phyloP scores from a whole-genome alignment of 495 filamentous ascomycete genomes.

The Lophiostoma macrostomum region DNA sequence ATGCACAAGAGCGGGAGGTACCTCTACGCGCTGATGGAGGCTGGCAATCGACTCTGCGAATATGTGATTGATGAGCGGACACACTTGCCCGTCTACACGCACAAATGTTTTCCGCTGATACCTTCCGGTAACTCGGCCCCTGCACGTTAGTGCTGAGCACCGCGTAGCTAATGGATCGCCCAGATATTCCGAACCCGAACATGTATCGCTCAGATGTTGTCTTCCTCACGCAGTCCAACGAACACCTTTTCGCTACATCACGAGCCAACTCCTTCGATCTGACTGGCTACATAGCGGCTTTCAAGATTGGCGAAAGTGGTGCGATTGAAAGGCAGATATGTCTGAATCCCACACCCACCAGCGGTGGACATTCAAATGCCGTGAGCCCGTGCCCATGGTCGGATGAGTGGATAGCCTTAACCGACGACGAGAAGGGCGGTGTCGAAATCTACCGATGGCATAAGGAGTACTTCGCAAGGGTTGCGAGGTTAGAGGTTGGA shows the following conservation, averaged over 20 bases:
- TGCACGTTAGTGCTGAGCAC: slow-evolving; percentile 14
- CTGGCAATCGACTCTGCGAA: slow-evolving; percentile 72
- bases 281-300: slow-evolving; percentile 77
- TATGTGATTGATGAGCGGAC: slow-evolving; percentile 75
- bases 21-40: slow-evolving; percentile 82
- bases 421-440: slow-evolving; percentile 79
- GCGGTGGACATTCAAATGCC: slow-evolving; percentile 80
- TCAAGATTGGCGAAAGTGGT: slow-evolving; percentile 65
- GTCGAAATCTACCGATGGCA: slow-evolving; percentile 83
- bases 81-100: slow-evolving; percentile 77
- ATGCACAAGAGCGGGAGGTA: slow-evolving; percentile 73
- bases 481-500: slow-evolving; percentile 68
- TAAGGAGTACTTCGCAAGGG: slow-evolving; percentile 71
- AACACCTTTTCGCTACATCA: slow-evolving; percentile 77
- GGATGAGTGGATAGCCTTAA: slow-evolving; percentile 81
- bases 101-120: slow-evolving; percentile 71
- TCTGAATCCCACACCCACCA: slow-evolving; percentile 78
- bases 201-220: slow-evolving; percentile 77
- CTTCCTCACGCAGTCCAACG: slow-evolving; percentile 59
- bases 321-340: slow-evolving; percentile 72
- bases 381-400: slow-evolving; percentile 75
- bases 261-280: slow-evolving; percentile 70
- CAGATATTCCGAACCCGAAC: slow-evolving; percentile 39
- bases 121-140: slow-evolving; percentile 55
- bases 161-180: neutral